Evolutionary conservation across 148 eudicot genomes (phyloP).

Genomic region (Cornus kousa): DNA sequence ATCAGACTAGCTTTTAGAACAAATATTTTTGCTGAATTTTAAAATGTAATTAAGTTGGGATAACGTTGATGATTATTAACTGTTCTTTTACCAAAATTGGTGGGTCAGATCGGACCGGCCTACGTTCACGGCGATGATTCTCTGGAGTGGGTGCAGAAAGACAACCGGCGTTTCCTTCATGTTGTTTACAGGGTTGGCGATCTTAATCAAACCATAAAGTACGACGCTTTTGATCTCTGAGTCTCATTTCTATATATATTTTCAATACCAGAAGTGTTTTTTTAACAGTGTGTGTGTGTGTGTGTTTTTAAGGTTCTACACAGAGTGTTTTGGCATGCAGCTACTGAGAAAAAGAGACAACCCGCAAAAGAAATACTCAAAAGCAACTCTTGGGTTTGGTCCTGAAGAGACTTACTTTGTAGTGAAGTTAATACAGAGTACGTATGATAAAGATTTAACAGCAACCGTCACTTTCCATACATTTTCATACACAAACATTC

Average conservation of each 20-base stretch:
- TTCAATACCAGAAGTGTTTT: background rate
- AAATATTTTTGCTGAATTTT: no score
- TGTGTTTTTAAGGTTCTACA: slow-evolving; percentile 35
- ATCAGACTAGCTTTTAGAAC: no score
- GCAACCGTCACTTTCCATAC: background rate
- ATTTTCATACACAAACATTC: no score
- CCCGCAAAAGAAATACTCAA: slow-evolving; percentile 48
- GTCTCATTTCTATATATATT: background rate
- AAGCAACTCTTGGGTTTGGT: slow-evolving; percentile 54
- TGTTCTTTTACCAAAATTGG: background rate
- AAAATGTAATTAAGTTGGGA: no score
- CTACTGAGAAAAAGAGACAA: slow-evolving; percentile 43
- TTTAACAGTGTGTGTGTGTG: background rate
- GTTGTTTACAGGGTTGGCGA: slow-evolving; percentile 53
- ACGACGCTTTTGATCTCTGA: background rate
- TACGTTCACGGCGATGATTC: slow-evolving; percentile 31
- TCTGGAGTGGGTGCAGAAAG: slow-evolving; percentile 49
- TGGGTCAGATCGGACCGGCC: background rate
- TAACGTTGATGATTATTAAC: no score
- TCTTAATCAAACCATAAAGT: slow-evolving; percentile 53
- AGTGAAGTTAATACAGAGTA: slow-evolving; percentile 46
- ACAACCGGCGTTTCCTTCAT: slow-evolving; percentile 53
- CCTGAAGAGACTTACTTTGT: slow-evolving; percentile 54
- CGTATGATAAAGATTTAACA: slow-evolving; percentile 4
- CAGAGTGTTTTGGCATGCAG: slow-evolving; percentile 51